Base-by-base conservation (phyloP, 352 stramenopile species). In the Globisporangium canariense region DNA sequence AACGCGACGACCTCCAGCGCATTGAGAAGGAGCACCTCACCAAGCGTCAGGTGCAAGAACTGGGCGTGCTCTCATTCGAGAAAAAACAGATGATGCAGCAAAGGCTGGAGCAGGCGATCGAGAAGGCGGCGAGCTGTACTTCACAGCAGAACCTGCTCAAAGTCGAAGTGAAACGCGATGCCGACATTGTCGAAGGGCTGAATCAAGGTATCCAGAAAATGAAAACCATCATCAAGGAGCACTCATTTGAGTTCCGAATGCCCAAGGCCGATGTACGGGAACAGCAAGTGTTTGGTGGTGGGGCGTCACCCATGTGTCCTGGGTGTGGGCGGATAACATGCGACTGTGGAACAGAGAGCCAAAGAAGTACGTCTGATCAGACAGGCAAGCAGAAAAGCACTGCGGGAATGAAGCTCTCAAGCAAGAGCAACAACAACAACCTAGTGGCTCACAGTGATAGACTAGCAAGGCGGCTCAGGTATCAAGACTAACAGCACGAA, bases 191-290 rank as follows among this genome's bases (percentile, higher is more conserved):
- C 2, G 49, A 73, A 0, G 76, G 77, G 0, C 83, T 90, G 55
- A 71, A 91, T 30, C 73, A 79, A 4, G 71, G 71, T 22, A 77
- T 91, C 11, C 53, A 76, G 28, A 70, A 69, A 3, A 89, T 89
- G 74, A 55, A 71, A n/a, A 61, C 65, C 28, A 81, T 91, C 64
- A 73, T 79, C 16, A 68, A 82, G 28, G 69, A 88, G 22, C 77
- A 76, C 11, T 82, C 79, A 40, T 83, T 84, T 25, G 75, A 87
- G 47, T 90, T 86, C 53, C 74, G 80, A 11, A 25, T 88, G 2
- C 72, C 80, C 1, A 90, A 90, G 59, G 66, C 74, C 1, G 85
- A 93, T 58, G 22, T 89, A 22, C 75, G 79, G 11, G 77, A 90
- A 40, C 61, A 77, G 9, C 75, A 90, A 46, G 57, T 75, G 7